These are phyloP conservation scores for Saccharomyces pastorianus DNA, from an alignment of 1,139 yeast genomes.

Conservation along the genomic window DNA sequence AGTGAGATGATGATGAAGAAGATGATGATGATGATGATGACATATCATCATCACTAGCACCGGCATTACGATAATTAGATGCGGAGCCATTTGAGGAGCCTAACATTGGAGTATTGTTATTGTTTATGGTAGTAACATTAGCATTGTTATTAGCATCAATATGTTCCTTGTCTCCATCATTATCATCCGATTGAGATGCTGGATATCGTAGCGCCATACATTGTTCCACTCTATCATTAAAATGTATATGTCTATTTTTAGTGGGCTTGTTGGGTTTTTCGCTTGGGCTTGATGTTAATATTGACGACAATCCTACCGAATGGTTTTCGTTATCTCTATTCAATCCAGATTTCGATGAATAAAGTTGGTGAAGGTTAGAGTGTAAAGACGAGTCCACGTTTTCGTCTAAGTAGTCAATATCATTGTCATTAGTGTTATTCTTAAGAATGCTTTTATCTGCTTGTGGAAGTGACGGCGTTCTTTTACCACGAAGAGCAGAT, in stretches of 20 bases:
- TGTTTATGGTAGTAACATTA: not conserved
- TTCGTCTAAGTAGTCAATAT: not conserved
- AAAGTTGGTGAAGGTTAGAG: not conserved
- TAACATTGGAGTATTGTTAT: not conserved
- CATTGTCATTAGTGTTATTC: not conserved
- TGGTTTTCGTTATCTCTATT: not conserved
- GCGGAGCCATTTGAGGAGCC: not conserved
- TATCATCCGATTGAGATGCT: conserved; percentile 16
- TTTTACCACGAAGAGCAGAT: not conserved
- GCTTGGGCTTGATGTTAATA: conserved; percentile 11
- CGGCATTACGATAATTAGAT: conserved; percentile 4
- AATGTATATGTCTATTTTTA: conserved; percentile 60
- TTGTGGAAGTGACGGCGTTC: not conserved
- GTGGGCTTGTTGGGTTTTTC: conserved; percentile 25
- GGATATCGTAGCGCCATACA: conserved; percentile 61
- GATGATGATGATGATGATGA: not conserved
- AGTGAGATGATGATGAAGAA: conserved; percentile 26
- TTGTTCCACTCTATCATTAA: conserved; percentile 87
- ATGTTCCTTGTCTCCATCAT: conserved; percentile 17
- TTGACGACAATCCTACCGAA: conserved; percentile 7
- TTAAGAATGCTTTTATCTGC: not conserved
- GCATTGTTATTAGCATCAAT: conserved; percentile 15
- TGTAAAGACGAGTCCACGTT: not conserved
- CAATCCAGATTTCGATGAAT: not conserved
- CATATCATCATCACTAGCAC: conserved; percentile 14